These are phyloP conservation scores for Alternaria viburni DNA, from an alignment of 2,329 filamentous ascomycete species.

Conservation along the genomic window DNA sequence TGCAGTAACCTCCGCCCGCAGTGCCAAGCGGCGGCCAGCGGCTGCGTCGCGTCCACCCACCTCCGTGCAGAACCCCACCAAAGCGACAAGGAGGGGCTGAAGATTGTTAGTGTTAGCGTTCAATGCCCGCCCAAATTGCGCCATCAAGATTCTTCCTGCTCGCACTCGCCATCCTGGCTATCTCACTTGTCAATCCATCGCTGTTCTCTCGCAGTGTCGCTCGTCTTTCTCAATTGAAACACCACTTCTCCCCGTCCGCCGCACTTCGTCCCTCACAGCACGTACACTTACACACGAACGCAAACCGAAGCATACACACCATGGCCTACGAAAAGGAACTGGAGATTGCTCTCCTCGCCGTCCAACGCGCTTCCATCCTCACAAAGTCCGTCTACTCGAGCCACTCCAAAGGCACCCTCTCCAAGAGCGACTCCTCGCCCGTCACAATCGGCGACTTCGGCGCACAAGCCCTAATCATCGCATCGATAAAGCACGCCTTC, in stretches of 20 bases:
- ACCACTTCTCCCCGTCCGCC: conserved; percentile 38
- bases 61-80: conserved; percentile 20
- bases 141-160: conserved; percentile 41
- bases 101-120: conserved; percentile 23
- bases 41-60: conserved; percentile 16
- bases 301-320: conserved; percentile 31
- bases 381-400: conserved; percentile 82
- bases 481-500: conserved; percentile 87
- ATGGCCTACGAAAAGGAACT: conserved; percentile 76
- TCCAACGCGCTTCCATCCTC: conserved; percentile 79
- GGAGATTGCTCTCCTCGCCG: conserved; percentile 82
- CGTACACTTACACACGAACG: conserved; percentile 11
- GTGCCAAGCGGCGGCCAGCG: conserved; percentile 12
- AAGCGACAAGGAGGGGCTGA: conserved; percentile 19
- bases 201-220: conserved; percentile 36
- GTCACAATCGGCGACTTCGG: conserved; percentile 98
- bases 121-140: conserved; percentile 31
- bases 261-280: conserved; percentile 17
- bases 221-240: conserved; percentile 39
- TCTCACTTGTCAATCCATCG: conserved; percentile 36
- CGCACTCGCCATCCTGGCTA: conserved; percentile 42
- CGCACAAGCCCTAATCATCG: conserved; percentile 94
- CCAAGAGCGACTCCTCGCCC: conserved; percentile 93
- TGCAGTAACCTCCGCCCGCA: conserved; percentile 28
- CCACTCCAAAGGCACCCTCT: conserved; percentile 91